Evolutionary conservation across 1,284 basidiomycete genomes (phyloP), one percentile per base, ranked within the genome.

Genomic region (Inonotus obliquus): DNA sequence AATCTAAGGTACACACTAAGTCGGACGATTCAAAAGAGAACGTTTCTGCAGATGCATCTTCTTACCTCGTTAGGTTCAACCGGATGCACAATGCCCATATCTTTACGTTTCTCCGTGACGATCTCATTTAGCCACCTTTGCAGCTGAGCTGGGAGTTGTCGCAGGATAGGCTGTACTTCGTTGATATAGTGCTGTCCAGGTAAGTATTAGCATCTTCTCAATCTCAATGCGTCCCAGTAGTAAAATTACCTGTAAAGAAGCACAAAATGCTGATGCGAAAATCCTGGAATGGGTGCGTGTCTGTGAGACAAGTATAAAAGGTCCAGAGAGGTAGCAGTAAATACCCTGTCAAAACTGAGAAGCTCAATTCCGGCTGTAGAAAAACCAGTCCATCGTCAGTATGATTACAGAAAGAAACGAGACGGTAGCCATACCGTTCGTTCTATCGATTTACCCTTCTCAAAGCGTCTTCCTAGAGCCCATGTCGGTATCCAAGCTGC

Each of bases 401-500:
- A 9, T 39, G 11, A 48, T 49, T 17, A 19, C 10, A 64, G 9
- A 10, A 7, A 52, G 29, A n/a, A 44, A 2, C 19, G 25, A 38
- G 17, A 23, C 23, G 23, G 23, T n/a, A n/a, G 17, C n/a, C 72
- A 54, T 65, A 73, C 73, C 35, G 67, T 66, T 25, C 74, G 65
- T 41, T 78, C 74, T 4, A 69, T 61, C 41, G 67, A 75, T 63
- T 67, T 70, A 0, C 77, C 77, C 27, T 70, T 69, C 35, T 69
- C 63, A 61, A 78, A 79, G 13, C 65, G 68, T 37, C 77, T 64
- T 0, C 77, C 77, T 13, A 79, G 66, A 1, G 73, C 60, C 77
- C 77, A 79, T 0, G 74, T 74, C 6, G 77, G 77, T 25, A 79
- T 75, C 73, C 74, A 79, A 4, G 76, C 74, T 75, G 49, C 25